Evolutionary conservation across 2,329 filamentous ascomycete genomes (phyloP).

Genomic region (Alternaria triticimaculans): DNA sequence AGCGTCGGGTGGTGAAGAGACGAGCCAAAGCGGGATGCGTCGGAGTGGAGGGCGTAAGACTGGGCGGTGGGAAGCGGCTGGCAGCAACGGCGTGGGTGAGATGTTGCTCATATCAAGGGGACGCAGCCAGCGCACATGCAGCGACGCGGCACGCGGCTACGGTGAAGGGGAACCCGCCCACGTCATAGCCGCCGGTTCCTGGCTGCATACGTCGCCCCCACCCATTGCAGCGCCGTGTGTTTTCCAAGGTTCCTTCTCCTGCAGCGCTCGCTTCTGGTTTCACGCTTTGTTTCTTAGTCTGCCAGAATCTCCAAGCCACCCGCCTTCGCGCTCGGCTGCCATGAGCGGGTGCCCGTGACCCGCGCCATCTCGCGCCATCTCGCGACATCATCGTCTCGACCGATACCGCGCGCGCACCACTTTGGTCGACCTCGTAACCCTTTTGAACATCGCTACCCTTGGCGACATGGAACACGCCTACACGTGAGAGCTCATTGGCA

Average conservation of each 20-base stretch:
- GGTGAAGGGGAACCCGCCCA: constrained; percentile 8
- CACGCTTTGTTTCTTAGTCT: neutral
- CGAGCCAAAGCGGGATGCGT: neutral
- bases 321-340: neutral
- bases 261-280: neutral
- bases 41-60: neutral
- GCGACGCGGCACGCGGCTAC: constrained; percentile 2
- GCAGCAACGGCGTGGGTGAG: neutral
- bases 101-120: constrained; percentile 3
- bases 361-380: constrained; percentile 11
- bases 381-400: constrained; percentile 1
- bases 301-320: constrained; percentile 2
- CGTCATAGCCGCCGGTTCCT: constrained; percentile 16
- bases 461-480: constrained; percentile 1
- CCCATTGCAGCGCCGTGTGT: neutral
- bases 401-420: neutral
- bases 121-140: constrained; percentile 4
- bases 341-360: constrained; percentile 2
- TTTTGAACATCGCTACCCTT: constrained; percentile 4
- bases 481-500: constrained; percentile 11
- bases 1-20: neutral
- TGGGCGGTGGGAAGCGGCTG: neutral
- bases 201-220: constrained; percentile 4
- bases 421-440: constrained; percentile 3
- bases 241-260: neutral